These are phyloP conservation scores for Debaryomyces castellii DNA, from an alignment of 805 yeast genomes.

Conservation along the genomic window DNA sequence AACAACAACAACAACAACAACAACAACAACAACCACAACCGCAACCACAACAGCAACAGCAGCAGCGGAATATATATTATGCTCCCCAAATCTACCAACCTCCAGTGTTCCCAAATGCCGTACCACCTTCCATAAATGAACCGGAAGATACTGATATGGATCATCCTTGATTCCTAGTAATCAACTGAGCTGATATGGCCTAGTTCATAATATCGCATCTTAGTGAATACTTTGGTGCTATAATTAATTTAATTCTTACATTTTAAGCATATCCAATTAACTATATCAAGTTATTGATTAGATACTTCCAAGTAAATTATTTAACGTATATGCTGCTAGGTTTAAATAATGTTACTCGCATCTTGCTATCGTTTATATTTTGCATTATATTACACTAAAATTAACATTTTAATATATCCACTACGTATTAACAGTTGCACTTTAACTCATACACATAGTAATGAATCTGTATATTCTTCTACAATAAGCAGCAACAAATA, in stretches of 20 bases:
- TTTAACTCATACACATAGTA: no score
- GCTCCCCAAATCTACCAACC: slow-evolving; percentile 45
- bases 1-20: slow-evolving; percentile 14
- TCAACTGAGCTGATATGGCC: background rate
- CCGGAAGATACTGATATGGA: slow-evolving; percentile 38
- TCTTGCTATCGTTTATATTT: background rate
- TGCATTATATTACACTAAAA: background rate
- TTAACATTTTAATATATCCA: background rate
- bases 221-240: background rate
- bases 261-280: background rate
- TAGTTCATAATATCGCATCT: background rate
- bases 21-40: slow-evolving; percentile 16
- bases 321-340: background rate
- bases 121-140: slow-evolving; percentile 21
- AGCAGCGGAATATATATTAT: slow-evolving; percentile 10
- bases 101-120: slow-evolving; percentile 36
- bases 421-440: no score
- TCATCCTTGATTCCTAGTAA: slow-evolving; percentile 2
- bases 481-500: no score
- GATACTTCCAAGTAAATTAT: background rate
- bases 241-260: background rate
- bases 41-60: background rate
- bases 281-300: background rate
- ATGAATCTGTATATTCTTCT: no score
- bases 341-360: no score